Percentiles rank a stretch among this genome's conserved stretches.
phyloP scores from a whole-genome alignment of 148 eudicot genomes.

The Gaultheria prostrata region DNA sequence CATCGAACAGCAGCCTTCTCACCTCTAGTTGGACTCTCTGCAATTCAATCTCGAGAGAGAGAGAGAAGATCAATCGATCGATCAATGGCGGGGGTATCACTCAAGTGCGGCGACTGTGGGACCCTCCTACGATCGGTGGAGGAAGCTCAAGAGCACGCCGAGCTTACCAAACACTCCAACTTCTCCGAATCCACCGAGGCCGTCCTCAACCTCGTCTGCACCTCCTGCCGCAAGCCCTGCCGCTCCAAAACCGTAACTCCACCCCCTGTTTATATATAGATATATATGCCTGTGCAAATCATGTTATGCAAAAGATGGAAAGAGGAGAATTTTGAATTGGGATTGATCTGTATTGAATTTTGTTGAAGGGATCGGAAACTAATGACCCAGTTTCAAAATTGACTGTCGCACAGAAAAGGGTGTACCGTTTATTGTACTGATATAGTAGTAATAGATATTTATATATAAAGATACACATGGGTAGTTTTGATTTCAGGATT shows the following conservation, averaged over 20 bases:
- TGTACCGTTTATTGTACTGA: neutral
- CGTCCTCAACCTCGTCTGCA: conserved; percentile 83
- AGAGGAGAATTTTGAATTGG: no score
- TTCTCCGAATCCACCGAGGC: conserved; percentile 88
- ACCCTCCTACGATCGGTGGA: conserved; percentile 70
- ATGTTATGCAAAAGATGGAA: no score
- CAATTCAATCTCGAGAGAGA: neutral
- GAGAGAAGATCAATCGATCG: neutral
- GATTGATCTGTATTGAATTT: no score
- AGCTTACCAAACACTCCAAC: conserved; percentile 77
- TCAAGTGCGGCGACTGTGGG: conserved; percentile 92
- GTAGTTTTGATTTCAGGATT: conserved; percentile 13
- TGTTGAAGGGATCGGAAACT: no score
- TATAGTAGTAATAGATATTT: neutral
- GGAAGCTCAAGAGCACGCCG: conserved; percentile 96
- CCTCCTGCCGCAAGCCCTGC: conserved; percentile 87
- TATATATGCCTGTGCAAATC: neutral
- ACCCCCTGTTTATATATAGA: no score
- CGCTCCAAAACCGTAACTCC: conserved; percentile 82
- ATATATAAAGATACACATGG: neutral
- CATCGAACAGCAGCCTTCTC: neutral
- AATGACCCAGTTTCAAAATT: neutral
- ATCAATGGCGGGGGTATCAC: conserved; percentile 83
- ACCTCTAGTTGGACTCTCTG: neutral
- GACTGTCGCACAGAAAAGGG: neutral